Percentiles rank a stretch among this genome's conserved stretches.
Conservation (phyloP, 768 basidiomycete species). For the Favolaschia claudopus region DNA sequence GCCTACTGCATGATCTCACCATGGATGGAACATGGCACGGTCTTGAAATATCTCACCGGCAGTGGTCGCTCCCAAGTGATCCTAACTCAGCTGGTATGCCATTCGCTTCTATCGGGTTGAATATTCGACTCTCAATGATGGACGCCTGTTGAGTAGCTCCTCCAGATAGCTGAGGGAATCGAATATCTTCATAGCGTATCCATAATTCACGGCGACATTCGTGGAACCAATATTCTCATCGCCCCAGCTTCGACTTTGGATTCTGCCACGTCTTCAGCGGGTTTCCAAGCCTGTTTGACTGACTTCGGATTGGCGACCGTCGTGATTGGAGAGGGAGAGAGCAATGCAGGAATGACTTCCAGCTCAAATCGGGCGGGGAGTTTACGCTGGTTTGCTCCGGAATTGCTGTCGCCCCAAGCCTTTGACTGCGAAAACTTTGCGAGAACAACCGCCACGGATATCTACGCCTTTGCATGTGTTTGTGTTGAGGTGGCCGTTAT, state of each 20-base stretch:
- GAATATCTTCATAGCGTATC: neutral
- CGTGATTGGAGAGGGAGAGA: neutral
- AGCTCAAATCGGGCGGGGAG: neutral
- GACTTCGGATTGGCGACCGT: neutral
- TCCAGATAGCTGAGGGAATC: neutral
- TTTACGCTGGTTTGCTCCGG: constrained; percentile 2
- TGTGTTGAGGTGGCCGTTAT: neutral
- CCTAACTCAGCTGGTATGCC: neutral
- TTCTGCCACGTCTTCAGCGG: too few species aligned
- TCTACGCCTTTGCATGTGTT: constrained; percentile 3
- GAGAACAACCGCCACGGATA: neutral
- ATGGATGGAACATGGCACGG: constrained; percentile 1
- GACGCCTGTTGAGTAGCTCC: neutral
- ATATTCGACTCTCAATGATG: neutral
- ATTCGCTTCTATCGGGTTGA: neutral
- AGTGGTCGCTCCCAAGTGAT: neutral
- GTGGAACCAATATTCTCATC: constrained; percentile 3
- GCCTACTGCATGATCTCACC: neutral
- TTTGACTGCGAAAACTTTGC: neutral
- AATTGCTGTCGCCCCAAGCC: too few species aligned
- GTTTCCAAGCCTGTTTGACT: neutral
- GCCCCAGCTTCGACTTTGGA: too few species aligned
- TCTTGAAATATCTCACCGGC: neutral
- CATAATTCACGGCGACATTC: constrained; percentile 2
- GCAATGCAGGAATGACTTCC: too few species aligned